Conservation (phyloP, 768 basidiomycete genomes). For the Leccinum incarnatum region DNA sequence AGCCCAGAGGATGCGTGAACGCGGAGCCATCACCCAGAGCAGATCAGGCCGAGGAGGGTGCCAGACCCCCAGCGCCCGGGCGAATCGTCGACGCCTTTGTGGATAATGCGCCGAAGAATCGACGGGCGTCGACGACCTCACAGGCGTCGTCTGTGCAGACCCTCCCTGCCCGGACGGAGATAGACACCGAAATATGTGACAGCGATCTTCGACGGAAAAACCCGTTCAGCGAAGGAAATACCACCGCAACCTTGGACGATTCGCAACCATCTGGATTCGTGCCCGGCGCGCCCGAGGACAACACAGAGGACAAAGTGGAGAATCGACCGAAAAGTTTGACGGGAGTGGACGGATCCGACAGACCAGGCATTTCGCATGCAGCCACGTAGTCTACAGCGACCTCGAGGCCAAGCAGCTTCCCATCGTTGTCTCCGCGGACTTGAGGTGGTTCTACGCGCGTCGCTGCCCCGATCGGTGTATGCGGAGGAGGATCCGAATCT, state of each 20-base stretch:
- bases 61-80: too few relatives aligned
- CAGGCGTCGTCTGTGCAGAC: conserved; percentile 15
- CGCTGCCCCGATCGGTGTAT: conserved; percentile 23
- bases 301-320: conserved; percentile 1
- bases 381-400: conserved; percentile 1
- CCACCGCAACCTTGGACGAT: conserved; percentile 13
- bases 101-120: neutral
- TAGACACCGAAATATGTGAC: neutral
- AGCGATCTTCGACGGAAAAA: conserved; percentile 18
- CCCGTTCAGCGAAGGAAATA: conserved; percentile 27
- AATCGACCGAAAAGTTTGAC: conserved; percentile 14
- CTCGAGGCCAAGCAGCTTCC: conserved; percentile 3
- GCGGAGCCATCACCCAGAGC: neutral
- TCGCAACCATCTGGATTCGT: conserved; percentile 2
- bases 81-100: neutral
- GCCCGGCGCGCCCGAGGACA: neutral
- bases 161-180: neutral
- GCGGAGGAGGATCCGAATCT: conserved; percentile 27
- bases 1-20: neutral
- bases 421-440: conserved; percentile 17
- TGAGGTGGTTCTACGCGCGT: conserved; percentile 2
- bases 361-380: neutral
- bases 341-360: conserved; percentile 17
- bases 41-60: too few relatives aligned
- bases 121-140: conserved; percentile 6